phyloP scores from a whole-genome alignment of 768 basidiomycete species.

The Pulveroboletus sp. region DNA sequence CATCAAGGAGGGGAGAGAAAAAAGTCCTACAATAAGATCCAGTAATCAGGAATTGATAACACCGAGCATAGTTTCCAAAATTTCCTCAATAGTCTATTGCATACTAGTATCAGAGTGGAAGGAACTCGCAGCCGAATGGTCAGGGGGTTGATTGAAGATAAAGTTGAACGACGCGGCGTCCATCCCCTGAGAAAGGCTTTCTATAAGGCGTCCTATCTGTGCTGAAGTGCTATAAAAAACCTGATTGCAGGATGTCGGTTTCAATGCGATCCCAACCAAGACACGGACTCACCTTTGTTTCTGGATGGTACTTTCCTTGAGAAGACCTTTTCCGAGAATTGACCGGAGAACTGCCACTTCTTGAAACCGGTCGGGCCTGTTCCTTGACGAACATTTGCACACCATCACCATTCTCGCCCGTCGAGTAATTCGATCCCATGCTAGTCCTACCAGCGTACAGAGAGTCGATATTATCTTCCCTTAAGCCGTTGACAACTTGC shows the following conservation, averaged over 20 bases:
- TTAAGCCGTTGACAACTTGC: constrained; percentile 80
- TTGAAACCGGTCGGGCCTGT: constrained; percentile 62
- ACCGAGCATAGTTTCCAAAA: constrained; percentile 66
- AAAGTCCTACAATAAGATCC: constrained; percentile 23
- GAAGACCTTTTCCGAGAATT: constrained; percentile 54
- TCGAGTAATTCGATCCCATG: constrained; percentile 70
- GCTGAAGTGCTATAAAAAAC: constrained; percentile 50
- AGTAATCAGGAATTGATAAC: constrained; percentile 30
- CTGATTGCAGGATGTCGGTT: constrained; percentile 13
- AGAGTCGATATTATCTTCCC: constrained; percentile 71
- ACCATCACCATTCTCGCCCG: constrained; percentile 42
- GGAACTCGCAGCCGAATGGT: constrained; percentile 60
- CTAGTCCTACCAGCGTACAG: constrained; percentile 63
- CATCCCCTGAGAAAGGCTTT: constrained; percentile 73
- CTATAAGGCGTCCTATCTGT: constrained; percentile 80
- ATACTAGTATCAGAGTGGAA: constrained; percentile 55
- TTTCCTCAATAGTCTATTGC: constrained; percentile 72
- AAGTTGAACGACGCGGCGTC: constrained; percentile 85
- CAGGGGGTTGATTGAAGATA: constrained; percentile 39
- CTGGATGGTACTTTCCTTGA: constrained; percentile 60
- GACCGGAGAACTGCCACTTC: constrained; percentile 55
- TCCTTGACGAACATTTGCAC: constrained; percentile 75
- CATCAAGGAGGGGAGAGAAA: constrained; percentile 12
- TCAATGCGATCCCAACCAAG: constrained; percentile 1
- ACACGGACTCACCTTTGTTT: constrained; percentile 65